phyloP scores from a whole-genome alignment of 768 basidiomycete genomes.

The Boletus vermiculosoides region DNA sequence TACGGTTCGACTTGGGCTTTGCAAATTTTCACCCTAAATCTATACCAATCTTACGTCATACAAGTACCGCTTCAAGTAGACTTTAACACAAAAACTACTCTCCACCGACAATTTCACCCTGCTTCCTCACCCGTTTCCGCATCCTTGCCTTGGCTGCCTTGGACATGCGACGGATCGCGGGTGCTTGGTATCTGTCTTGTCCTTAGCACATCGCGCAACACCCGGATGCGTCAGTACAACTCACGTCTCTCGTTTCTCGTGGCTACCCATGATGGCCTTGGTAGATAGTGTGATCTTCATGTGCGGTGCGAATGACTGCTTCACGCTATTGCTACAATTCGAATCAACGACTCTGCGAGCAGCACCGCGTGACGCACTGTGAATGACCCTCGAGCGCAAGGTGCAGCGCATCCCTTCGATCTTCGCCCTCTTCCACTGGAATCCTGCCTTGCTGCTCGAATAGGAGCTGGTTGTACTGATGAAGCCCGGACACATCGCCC shows the following conservation, averaged over 20 bases:
- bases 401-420: slow-evolving; percentile 24
- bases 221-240: background rate
- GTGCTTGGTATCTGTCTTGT: slow-evolving; percentile 54
- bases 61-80: slow-evolving; percentile 4
- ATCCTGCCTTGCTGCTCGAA: slow-evolving; percentile 34
- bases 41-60: slow-evolving; percentile 23
- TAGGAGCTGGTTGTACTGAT: slow-evolving; percentile 77
- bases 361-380: slow-evolving; percentile 43
- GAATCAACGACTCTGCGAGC: background rate
- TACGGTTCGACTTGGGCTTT: slow-evolving; percentile 6
- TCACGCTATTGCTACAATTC: slow-evolving; percentile 38
- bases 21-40: slow-evolving; percentile 21
- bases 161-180: slow-evolving; percentile 50
- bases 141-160: slow-evolving; percentile 57
- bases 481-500: slow-evolving; percentile 50
- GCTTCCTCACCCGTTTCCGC: slow-evolving; percentile 44
- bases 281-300: slow-evolving; percentile 69
- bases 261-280: slow-evolving; percentile 40
- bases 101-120: slow-evolving; percentile 8
- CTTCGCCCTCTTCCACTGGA: slow-evolving; percentile 35
- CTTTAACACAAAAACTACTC: slow-evolving; percentile 19
- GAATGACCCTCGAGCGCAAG: slow-evolving; percentile 57
- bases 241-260: slow-evolving; percentile 40
- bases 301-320: slow-evolving; percentile 57
- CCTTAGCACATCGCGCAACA: slow-evolving; percentile 7